Percentiles rank a stretch among this genome's conserved stretches.
phyloP scores from a whole-genome alignment of 2,329 filamentous ascomycete genomes.

The Trichocomaceae sp. region DNA sequence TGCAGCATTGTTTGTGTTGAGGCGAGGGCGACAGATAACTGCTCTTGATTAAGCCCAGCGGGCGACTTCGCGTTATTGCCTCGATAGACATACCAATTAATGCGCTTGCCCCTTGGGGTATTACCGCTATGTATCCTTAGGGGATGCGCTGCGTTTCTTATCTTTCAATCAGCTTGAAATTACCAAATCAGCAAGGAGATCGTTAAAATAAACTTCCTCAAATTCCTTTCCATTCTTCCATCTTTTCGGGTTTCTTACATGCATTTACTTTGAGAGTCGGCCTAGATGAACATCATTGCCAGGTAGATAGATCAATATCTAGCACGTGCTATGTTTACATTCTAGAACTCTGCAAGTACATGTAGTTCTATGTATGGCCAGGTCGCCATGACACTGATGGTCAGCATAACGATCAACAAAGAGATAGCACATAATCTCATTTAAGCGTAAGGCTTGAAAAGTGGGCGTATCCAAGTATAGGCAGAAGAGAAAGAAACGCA shows the following conservation, averaged over 20 bases:
- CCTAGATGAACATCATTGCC: neutral
- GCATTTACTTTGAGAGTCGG: neutral
- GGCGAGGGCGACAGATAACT: neutral
- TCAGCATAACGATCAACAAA: too few relatives aligned
- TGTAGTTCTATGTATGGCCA: too few relatives aligned
- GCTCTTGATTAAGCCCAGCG: neutral
- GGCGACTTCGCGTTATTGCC: neutral
- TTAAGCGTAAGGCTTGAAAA: too few relatives aligned
- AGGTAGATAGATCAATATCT: neutral
- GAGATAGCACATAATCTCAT: too few relatives aligned
- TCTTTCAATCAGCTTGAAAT: neutral
- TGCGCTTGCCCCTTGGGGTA: too few relatives aligned
- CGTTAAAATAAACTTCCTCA: neutral
- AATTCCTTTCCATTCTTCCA: neutral
- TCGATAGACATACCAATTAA: neutral
- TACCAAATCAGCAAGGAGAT: neutral
- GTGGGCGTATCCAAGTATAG: too few relatives aligned
- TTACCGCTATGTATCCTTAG: too few relatives aligned
- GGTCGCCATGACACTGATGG: too few relatives aligned
- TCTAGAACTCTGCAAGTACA: too few relatives aligned
- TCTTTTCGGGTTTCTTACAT: neutral
- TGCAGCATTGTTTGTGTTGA: constrained; percentile 17
- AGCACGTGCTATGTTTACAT: too few relatives aligned
- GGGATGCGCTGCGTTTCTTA: neutral
- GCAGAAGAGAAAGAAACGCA: too few relatives aligned